These are phyloP conservation scores for Vitis hybrid DNA, from an alignment of 177 flowering plant species.

Conservation along the genomic window DNA sequence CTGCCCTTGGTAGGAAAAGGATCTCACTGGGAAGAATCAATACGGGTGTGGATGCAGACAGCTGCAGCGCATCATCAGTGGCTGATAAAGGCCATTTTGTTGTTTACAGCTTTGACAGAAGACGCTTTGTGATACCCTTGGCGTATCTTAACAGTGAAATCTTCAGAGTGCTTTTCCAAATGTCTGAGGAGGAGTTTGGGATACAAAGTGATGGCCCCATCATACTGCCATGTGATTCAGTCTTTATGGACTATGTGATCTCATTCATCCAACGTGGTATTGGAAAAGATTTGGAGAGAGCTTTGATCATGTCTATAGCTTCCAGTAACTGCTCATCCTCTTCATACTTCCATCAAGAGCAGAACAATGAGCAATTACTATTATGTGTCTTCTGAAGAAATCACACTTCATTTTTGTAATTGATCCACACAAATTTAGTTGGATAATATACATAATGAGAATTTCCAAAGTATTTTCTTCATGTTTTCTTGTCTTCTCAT, in stretches of 20 bases:
- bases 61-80: neutral
- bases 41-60: neutral
- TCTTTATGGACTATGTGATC: neutral
- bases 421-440: too few relatives aligned
- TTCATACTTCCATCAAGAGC: neutral
- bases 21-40: neutral
- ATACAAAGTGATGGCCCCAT: neutral
- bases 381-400: too few relatives aligned
- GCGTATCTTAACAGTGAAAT: neutral
- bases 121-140: conserved; percentile 5
- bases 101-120: conserved; percentile 3
- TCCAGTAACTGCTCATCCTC: neutral
- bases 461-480: too few relatives aligned
- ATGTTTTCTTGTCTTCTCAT: too few relatives aligned
- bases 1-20: conserved; percentile 8
- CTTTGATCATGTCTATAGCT: neutral
- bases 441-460: too few relatives aligned
- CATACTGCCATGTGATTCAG: conserved; percentile 5
- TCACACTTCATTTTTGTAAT: too few relatives aligned
- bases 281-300: neutral
- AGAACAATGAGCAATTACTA: too few relatives aligned
- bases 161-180: neutral
- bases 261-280: neutral
- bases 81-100: conserved; percentile 29
- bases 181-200: conserved; percentile 11